phyloP scores from a whole-genome alignment of 139 green algal species.

The Prasinococcaceae sp. region DNA sequence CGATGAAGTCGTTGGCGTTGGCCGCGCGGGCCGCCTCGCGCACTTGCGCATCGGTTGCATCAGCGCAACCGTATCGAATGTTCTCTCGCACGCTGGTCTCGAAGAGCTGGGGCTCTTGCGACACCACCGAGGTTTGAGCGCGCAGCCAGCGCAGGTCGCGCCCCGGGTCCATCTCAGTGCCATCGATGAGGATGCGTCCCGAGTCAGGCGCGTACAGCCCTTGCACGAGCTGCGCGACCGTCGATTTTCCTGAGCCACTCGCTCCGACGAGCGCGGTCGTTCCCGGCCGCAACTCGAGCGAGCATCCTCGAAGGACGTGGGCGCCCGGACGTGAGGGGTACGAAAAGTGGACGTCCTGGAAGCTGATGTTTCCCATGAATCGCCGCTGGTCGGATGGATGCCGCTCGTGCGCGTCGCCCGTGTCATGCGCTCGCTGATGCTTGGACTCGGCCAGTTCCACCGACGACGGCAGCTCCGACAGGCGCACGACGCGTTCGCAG shows the following conservation, averaged over 20 bases:
- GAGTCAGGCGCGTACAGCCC: conserved; percentile 67
- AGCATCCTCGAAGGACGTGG: conserved; percentile 25
- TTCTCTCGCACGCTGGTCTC: conserved; percentile 60
- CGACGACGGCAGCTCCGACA: too few relatives aligned
- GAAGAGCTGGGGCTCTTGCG: conserved; percentile 69
- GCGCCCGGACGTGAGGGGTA: conserved; percentile 2
- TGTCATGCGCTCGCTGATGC: too few relatives aligned
- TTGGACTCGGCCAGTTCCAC: too few relatives aligned
- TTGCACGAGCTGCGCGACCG: conserved; percentile 61
- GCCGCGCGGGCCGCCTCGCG: conserved; percentile 37
- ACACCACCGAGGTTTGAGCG: conserved; percentile 44
- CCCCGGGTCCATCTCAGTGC: conserved; percentile 36
- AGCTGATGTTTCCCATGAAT: too few relatives aligned
- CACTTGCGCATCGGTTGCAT: conserved; percentile 29
- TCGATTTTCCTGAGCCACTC: conserved; percentile 72
- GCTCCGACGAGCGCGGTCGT: conserved; percentile 68
- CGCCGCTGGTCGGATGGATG: too few relatives aligned
- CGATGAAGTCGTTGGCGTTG: conserved; percentile 56
- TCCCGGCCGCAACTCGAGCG: conserved; percentile 37
- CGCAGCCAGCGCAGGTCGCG: conserved; percentile 57
- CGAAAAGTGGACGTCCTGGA: too few relatives aligned
- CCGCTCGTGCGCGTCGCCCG: too few relatives aligned
- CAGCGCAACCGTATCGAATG: conserved; percentile 47
- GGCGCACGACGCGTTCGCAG: too few relatives aligned
- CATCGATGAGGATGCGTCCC: conserved; percentile 50